Conservation (phyloP, 805 yeast species). For the Cyberlindnera xishuangbannaensis region DNA sequence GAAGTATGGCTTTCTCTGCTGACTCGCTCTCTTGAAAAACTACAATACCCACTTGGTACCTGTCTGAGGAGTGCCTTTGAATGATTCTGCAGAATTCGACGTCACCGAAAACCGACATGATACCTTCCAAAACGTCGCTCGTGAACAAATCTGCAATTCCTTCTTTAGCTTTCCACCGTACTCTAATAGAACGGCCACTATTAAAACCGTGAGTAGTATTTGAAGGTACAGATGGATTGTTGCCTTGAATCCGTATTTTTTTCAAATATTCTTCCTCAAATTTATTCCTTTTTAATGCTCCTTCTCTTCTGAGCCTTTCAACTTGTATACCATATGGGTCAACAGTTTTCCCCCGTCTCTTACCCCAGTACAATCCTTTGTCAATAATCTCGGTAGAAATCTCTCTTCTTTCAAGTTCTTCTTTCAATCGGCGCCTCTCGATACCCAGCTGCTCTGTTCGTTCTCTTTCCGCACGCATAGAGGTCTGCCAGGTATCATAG, state of each 20-base stretch:
- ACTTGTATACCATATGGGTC: conserved; percentile 14
- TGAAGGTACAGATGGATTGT: not conserved
- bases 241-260: conserved; percentile 4
- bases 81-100: conserved; percentile 12
- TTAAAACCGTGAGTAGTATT: not conserved
- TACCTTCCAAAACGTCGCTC: conserved; percentile 18
- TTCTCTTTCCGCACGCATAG: conserved; percentile 5
- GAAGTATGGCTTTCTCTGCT: conserved; percentile 13
- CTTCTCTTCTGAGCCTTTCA: conserved; percentile 23
- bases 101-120: conserved; percentile 22
- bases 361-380: conserved; percentile 11
- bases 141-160: conserved; percentile 19
- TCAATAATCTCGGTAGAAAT: conserved; percentile 1
- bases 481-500: conserved; percentile 47
- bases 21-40: conserved; percentile 4
- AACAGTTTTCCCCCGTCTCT: conserved; percentile 5
- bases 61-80: conserved; percentile 11
- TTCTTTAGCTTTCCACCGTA: conserved; percentile 21
- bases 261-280: conserved; percentile 11
- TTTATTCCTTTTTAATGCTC: conserved; percentile 15
- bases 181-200: conserved; percentile 11
- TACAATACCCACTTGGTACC: conserved; percentile 16
- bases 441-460: conserved; percentile 12
- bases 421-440: conserved; percentile 19
- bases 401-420: conserved; percentile 22